These are phyloP conservation scores for Penicillium brevicompactum DNA, from an alignment of 2,329 filamentous ascomycete species.

Conservation along the genomic window DNA sequence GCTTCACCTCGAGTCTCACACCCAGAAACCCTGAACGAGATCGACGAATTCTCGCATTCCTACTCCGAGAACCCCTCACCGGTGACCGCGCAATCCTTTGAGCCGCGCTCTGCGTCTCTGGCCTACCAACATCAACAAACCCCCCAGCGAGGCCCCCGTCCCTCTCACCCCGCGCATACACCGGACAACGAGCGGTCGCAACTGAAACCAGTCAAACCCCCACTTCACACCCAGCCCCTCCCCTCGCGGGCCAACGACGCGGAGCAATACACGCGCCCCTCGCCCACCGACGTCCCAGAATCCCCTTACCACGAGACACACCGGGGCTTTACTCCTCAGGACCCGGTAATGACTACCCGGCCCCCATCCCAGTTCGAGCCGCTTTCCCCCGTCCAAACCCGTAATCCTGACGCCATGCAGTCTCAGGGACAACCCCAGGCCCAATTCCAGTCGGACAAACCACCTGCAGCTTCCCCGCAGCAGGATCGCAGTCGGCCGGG, in stretches of 20 bases:
- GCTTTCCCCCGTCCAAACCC: constrained; percentile 16
- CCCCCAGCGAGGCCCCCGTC: constrained; percentile 10
- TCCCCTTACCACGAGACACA: constrained; percentile 12
- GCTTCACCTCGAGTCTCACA: constrained; percentile 19
- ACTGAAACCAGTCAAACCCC: constrained; percentile 22
- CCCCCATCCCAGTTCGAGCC: constrained; percentile 25
- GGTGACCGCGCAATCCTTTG: constrained; percentile 9
- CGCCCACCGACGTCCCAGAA: constrained; percentile 23
- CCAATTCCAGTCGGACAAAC: constrained; percentile 14
- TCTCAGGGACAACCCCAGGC: constrained; percentile 16
- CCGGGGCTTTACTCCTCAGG: constrained; percentile 16
- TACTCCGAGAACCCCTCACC: constrained; percentile 16
- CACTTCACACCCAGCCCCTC: constrained; percentile 15
- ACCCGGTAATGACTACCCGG: constrained; percentile 24
- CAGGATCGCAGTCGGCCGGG: constrained; percentile 23
- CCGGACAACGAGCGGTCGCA: constrained; percentile 20
- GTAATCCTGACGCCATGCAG: constrained; percentile 28
- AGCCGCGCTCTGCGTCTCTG: constrained; percentile 13
- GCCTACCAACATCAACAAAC: constrained; percentile 19
- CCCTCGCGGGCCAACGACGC: constrained; percentile 24
- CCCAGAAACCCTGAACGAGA: constrained; percentile 5
- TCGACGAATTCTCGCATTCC: not conserved
- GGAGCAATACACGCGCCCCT: constrained; percentile 22
- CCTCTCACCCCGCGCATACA: constrained; percentile 20
- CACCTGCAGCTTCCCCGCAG: constrained; percentile 13